These are phyloP conservation scores for Candida qinlingensis DNA, from an alignment of 805 yeast genomes.

Conservation along the genomic window DNA sequence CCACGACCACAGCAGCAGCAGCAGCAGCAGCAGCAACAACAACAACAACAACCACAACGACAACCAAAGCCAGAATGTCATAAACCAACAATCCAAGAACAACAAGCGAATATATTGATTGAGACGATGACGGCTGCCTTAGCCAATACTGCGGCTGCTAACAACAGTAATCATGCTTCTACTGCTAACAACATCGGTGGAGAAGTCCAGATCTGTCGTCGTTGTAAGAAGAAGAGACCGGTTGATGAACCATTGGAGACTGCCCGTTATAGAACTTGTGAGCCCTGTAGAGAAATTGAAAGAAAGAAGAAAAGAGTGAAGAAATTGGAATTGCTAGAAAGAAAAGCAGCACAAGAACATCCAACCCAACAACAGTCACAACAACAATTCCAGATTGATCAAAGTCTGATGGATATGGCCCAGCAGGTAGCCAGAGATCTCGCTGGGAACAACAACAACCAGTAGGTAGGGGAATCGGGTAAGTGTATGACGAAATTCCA, in stretches of 20 bases:
- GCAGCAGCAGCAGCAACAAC: background rate
- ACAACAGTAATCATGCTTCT: background rate
- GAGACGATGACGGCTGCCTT: background rate
- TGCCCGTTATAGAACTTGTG: conserved; percentile 27
- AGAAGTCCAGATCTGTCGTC: conserved; percentile 18
- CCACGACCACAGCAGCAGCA: background rate
- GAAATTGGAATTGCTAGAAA: conserved; percentile 2
- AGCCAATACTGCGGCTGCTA: background rate
- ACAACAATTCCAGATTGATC: background rate
- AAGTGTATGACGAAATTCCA: too few species aligned
- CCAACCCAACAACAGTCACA: background rate
- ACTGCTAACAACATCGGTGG: background rate
- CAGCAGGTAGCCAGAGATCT: background rate
- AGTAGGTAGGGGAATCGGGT: too few species aligned
- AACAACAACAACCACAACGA: background rate
- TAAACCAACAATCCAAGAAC: background rate
- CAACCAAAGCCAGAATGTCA: background rate
- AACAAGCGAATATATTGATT: background rate
- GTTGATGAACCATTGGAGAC: conserved; percentile 25
- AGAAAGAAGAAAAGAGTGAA: conserved; percentile 9
- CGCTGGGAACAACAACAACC: background rate
- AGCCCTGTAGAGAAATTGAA: conserved; percentile 24
- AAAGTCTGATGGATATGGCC: background rate
- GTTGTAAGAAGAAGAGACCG: conserved; percentile 27
- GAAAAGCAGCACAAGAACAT: background rate